Base-by-base conservation (phyloP, 495 filamentous ascomycete genomes). In the Choiromyces venosus region DNA sequence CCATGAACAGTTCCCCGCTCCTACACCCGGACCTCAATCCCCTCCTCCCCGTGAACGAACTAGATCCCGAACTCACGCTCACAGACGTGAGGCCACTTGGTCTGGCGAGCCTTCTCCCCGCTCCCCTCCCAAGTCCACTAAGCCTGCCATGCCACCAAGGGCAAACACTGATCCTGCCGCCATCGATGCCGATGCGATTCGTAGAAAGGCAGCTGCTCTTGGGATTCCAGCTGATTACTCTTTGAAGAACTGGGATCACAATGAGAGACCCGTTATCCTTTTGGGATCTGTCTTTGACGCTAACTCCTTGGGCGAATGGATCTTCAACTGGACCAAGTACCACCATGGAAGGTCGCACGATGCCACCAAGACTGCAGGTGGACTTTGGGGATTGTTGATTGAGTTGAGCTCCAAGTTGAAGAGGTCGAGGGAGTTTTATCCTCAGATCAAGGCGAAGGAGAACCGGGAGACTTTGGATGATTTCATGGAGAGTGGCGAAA, bases 241-340 rank as follows among this genome's bases (percentile, higher is more conserved):
- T 42, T 88, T 93, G 83, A 97, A 98, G 85, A 97, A 99, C 86
- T 99, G 95, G 95, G 96, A 98, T 81, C 94, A 89, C 65, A 93
- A 97, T 83, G 92, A 92, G 77, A 84, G 82, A 70, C 91, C 95
- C 40, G 96, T 99, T 82, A 89, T 97, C 82, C 87, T 99, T 8
- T 87, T 98, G 12, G 95, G 95, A 61, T 96, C 92, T 81, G 95
- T 98, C 65, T 99, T 98, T 81, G 96, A 98, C 80, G 92, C 95
- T 82, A 97, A 97, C 87, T 96, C 92, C 33, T 87, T 99, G 21
- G 95, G 95, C 80, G 97, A 97, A 83, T 99, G 95, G 95, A 94
- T 99, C 82, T 99, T 97, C 85, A 96, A 99, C 86, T 99, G 95
- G 95, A 97, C 95, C 39, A 92, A 97, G 73, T 97, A 92, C 85